These are phyloP conservation scores for Oryza punctata DNA, from an alignment of 176 grass and related monocot genomes.

Conservation along the genomic window DNA sequence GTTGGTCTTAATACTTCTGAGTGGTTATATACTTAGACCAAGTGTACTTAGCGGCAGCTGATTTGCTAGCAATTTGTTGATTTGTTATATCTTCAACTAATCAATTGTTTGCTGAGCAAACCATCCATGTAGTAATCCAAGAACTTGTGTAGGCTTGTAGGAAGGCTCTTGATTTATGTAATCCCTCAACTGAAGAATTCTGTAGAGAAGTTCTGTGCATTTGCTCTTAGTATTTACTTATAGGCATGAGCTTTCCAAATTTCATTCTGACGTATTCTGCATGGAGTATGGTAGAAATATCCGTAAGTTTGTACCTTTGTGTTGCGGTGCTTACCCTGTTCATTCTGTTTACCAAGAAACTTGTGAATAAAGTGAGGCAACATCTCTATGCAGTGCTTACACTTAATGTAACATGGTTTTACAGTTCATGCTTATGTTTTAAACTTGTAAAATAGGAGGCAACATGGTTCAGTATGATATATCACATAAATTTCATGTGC, in stretches of 20 bases:
- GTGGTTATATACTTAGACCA: conserved; percentile 12
- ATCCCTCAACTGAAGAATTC: not conserved
- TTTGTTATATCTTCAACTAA: not conserved
- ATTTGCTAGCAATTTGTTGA: conserved; percentile 23
- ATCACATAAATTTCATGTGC: conserved; percentile 5
- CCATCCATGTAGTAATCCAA: not conserved
- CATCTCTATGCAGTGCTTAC: not conserved
- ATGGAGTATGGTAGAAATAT: not conserved
- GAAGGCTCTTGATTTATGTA: not conserved
- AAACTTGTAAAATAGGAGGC: conserved; percentile 31
- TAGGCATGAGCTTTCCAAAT: not conserved
- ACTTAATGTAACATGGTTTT: not conserved
- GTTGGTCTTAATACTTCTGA: not conserved
- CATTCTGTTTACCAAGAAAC: not conserved
- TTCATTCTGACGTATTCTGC: conserved; percentile 5
- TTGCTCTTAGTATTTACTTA: not conserved
- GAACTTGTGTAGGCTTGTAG: not conserved
- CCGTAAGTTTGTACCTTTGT: not conserved
- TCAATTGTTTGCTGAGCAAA: not conserved
- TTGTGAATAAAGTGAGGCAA: conserved; percentile 13
- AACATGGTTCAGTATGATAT: not conserved
- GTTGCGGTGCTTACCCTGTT: not conserved
- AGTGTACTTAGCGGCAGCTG: not conserved
- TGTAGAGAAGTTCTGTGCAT: not conserved
- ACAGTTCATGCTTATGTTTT: conserved; percentile 4